These are phyloP conservation scores for Solidago caesia DNA, from an alignment of 129 eudicot genomes.

Conservation along the genomic window DNA sequence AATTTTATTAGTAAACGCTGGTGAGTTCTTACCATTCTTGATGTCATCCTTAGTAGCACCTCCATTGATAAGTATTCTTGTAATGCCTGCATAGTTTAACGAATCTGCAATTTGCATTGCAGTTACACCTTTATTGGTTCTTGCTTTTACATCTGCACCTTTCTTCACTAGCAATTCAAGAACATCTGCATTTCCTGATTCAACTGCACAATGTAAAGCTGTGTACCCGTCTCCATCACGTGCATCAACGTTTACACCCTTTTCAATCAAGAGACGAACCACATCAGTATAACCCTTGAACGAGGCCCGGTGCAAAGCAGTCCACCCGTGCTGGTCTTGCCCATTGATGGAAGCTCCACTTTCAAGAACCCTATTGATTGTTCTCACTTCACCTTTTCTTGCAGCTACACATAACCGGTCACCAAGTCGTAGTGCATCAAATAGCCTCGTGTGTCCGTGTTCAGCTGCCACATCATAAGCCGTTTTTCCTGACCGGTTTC, in stretches of 20 bases:
- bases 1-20: conserved; percentile 31
- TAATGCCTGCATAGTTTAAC: conserved; percentile 58
- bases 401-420: conserved; percentile 61
- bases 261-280: conserved; percentile 51
- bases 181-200: conserved; percentile 67
- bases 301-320: conserved; percentile 65
- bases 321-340: conserved; percentile 77
- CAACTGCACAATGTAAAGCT: conserved; percentile 77
- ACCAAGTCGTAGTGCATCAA: conserved; percentile 58
- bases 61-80: conserved; percentile 49
- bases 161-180: conserved; percentile 66
- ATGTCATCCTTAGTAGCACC: conserved; percentile 43
- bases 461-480: conserved; percentile 74
- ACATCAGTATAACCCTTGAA: conserved; percentile 61
- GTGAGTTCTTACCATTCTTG: background rate
- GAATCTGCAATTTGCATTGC: conserved; percentile 71
- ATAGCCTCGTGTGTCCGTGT: conserved; percentile 57
- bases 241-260: conserved; percentile 52
- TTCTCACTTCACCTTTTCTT: conserved; percentile 63
- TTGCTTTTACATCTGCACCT: conserved; percentile 63
- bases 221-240: conserved; percentile 75
- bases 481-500: conserved; percentile 55
- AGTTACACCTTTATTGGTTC: conserved; percentile 65
- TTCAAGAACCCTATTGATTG: conserved; percentile 47
- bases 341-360: conserved; percentile 68